Evolutionary conservation across 768 basidiomycete species (phyloP).

Genomic region (Pisolithus marmoratus): DNA sequence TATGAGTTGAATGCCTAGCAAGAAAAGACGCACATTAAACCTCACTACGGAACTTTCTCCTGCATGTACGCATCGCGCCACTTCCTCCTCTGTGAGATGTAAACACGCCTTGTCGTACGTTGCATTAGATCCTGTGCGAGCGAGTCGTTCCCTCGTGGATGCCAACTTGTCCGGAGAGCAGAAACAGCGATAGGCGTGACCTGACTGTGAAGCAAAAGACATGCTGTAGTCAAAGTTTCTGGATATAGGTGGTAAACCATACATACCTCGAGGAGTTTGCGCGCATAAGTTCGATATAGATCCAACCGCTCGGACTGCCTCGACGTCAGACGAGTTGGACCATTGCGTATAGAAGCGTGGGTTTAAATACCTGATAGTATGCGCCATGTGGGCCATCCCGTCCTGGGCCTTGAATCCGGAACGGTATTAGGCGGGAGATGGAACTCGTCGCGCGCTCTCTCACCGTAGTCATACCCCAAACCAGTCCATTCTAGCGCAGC

Average conservation of each 20-base stretch:
- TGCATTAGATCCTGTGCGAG: conserved; percentile 64
- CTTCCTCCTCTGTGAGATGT: conserved; percentile 83
- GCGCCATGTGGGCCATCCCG: conserved; percentile 70
- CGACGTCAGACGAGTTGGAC: conserved; percentile 2
- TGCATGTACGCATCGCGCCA: conserved; percentile 60
- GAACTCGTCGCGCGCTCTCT: conserved; percentile 10
- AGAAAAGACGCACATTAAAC: conserved; percentile 64
- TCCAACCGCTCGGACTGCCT: conserved; percentile 82
- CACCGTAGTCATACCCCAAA: conserved; percentile 87
- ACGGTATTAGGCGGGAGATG: neutral
- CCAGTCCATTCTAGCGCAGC: conserved; percentile 85
- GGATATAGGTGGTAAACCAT: neutral
- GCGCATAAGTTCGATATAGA: conserved; percentile 70
- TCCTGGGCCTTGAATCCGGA: conserved; percentile 58
- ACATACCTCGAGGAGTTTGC: conserved; percentile 70
- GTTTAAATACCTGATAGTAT: conserved; percentile 69
- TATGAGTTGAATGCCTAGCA: too few species aligned
- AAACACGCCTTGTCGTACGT: conserved; percentile 89
- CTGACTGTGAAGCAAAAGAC: conserved; percentile 44
- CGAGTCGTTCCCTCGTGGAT: conserved; percentile 62
- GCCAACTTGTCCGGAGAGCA: conserved; percentile 71
- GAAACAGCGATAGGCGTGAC: conserved; percentile 93
- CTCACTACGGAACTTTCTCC: conserved; percentile 82
- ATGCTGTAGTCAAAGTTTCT: neutral
- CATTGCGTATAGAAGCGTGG: neutral